Conservation (phyloP, 1,139 yeast genomes). For the Pichia sp. region DNA sequence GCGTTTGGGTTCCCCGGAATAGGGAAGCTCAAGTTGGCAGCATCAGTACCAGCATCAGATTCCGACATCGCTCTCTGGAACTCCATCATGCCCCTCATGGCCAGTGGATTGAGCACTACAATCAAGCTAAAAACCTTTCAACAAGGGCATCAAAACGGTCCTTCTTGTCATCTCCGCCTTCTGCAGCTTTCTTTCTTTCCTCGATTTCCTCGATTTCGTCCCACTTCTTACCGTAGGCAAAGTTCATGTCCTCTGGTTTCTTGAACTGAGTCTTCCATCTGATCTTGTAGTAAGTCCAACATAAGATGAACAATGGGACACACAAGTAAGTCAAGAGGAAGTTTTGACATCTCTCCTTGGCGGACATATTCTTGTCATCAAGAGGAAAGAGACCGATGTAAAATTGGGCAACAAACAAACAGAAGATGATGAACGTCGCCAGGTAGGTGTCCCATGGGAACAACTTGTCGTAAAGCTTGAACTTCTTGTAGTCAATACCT, state of each 20-base stretch:
- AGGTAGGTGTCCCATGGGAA: conserved; percentile 26
- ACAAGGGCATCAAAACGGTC: conserved; percentile 14
- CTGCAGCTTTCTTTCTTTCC: conserved; percentile 15
- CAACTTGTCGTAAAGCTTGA: conserved; percentile 22
- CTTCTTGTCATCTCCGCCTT: conserved; percentile 5
- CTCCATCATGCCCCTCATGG: conserved; percentile 77
- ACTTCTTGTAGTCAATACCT: conserved; percentile 20
- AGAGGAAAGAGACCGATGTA: conserved; percentile 23
- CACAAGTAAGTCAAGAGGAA: conserved; percentile 23
- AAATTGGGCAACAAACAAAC: conserved; percentile 21
- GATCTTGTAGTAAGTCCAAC: conserved; percentile 21
- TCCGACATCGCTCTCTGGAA: conserved; percentile 49
- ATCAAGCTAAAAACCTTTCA: conserved; percentile 16
- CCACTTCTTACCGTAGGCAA: conserved; percentile 22
- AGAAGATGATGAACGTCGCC: conserved; percentile 19
- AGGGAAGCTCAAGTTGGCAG: conserved; percentile 38
- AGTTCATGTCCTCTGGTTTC: conserved; percentile 22
- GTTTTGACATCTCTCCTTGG: conserved; percentile 18
- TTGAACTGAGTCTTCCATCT: conserved; percentile 17
- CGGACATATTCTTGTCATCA: conserved; percentile 16
- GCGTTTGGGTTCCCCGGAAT: conserved; percentile 41
- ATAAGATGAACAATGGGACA: conserved; percentile 20
- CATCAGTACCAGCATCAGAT: conserved; percentile 3
- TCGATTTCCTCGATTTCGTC: conserved; percentile 20
- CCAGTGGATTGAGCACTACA: conserved; percentile 66